Evolutionary conservation across 331 rosid species (phyloP).

Genomic region (Quercus phellos): DNA sequence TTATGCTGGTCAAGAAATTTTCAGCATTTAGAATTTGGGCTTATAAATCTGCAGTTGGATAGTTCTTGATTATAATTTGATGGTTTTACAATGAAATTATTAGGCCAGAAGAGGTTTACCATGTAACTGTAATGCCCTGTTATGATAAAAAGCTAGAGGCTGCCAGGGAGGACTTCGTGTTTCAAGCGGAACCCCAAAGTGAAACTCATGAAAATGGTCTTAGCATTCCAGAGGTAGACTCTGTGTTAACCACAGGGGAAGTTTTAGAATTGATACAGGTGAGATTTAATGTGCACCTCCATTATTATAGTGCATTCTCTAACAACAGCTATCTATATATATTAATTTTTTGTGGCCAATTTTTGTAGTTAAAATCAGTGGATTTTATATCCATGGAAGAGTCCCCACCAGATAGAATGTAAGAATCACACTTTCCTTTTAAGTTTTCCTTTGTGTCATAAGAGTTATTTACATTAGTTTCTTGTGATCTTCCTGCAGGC

Average conservation of each 20-base stretch:
- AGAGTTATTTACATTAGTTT: conserved; percentile 5
- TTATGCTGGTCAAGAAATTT: background rate
- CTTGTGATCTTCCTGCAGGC: conserved; percentile 38
- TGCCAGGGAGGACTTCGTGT: conserved; percentile 83
- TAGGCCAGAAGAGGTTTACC: conserved; percentile 86
- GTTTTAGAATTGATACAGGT: conserved; percentile 92
- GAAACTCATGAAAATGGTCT: conserved; percentile 36
- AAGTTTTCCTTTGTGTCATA: conserved; percentile 11
- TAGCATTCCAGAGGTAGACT: conserved; percentile 74
- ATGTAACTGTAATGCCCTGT: conserved; percentile 97
- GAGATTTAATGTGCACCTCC: conserved; percentile 12
- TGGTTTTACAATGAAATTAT: conserved; percentile 8
- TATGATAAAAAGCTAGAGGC: conserved; percentile 99
- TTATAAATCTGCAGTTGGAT: background rate
- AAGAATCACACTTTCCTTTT: conserved; percentile 18
- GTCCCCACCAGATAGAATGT: conserved; percentile 72
- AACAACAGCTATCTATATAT: background rate
- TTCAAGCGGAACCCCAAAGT: conserved; percentile 40
- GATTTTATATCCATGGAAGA: conserved; percentile 71
- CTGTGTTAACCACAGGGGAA: conserved; percentile 92
- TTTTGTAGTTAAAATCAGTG: conserved; percentile 64
- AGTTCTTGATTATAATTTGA: background rate
- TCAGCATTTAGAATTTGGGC: background rate
- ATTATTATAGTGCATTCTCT: background rate
- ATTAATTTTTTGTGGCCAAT: conserved; percentile 14